phyloP scores from a whole-genome alignment of 495 filamentous ascomycete genomes.

The Friedmanniomyces endolithicus region DNA sequence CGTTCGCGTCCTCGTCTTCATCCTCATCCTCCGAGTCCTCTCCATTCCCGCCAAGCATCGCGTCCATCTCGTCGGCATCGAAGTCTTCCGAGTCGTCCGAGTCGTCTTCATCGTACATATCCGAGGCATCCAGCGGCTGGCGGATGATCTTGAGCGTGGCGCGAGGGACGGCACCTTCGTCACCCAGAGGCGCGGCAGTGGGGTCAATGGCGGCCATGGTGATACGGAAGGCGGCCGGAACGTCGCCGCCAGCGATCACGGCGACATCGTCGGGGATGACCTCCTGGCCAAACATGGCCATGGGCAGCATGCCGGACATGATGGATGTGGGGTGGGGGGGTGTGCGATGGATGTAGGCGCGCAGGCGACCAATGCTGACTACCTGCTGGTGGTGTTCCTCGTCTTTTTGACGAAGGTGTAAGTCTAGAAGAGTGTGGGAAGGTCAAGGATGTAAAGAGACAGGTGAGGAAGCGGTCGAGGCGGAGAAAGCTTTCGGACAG shows the following conservation, averaged over 20 bases:
- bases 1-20: slow-evolving; percentile 58
- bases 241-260: slow-evolving; percentile 59
- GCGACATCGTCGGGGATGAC: slow-evolving; percentile 68
- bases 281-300: slow-evolving; percentile 80
- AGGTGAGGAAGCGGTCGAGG: not conserved
- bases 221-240: slow-evolving; percentile 78
- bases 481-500: not conserved
- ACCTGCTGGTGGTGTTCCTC: not conserved
- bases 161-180: slow-evolving; percentile 51
- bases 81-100: slow-evolving; percentile 45
- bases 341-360: not conserved
- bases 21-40: slow-evolving; percentile 43
- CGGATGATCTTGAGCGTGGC: slow-evolving; percentile 86
- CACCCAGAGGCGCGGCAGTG: slow-evolving; percentile 51
- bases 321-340: not conserved
- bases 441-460: not conserved
- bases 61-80: slow-evolving; percentile 54
- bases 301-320: slow-evolving; percentile 42
- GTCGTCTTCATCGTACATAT: slow-evolving; percentile 34
- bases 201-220: slow-evolving; percentile 98
- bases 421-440: not conserved
- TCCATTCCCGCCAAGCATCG: slow-evolving; percentile 39
- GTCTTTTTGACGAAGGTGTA: too few relatives aligned
- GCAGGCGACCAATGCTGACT: slow-evolving; percentile 4
- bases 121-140: slow-evolving; percentile 35